Evolutionary conservation across 129 eudicot genomes (phyloP).

Genomic region (Smallanthus sonchifolius): DNA sequence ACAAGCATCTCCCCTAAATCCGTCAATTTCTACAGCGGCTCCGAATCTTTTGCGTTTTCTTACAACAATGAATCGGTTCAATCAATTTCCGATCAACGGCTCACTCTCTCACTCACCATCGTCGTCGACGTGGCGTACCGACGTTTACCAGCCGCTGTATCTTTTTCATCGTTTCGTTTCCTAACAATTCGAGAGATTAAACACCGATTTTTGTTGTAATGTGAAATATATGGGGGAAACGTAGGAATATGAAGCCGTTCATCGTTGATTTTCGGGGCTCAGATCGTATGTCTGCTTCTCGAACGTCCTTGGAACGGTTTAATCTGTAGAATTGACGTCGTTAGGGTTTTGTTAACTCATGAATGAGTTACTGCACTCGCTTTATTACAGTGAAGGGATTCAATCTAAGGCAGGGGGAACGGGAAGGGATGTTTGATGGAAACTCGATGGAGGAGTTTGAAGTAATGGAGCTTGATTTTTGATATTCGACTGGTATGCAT

Average conservation of each 20-base stretch:
- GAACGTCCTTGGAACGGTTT: conserved; percentile 9
- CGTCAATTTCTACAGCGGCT: conserved; percentile 19
- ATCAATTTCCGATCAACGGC: conserved; percentile 7
- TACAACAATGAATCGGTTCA: conserved; percentile 25
- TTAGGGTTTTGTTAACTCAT: conserved; percentile 23
- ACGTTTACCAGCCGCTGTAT: conserved; percentile 4
- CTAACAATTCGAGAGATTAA: neutral
- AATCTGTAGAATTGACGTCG: neutral
- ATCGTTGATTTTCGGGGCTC: conserved; percentile 4
- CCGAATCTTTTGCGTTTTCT: conserved; percentile 22
- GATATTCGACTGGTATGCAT: conserved; percentile 33
- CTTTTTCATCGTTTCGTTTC: neutral
- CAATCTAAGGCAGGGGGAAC: conserved; percentile 1
- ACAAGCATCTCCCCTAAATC: conserved; percentile 35
- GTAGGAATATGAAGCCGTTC: conserved; percentile 5
- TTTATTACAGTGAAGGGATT: conserved; percentile 12
- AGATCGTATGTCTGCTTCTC: neutral
- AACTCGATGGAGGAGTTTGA: conserved; percentile 24
- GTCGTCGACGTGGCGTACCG: conserved; percentile 9
- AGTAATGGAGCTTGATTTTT: conserved; percentile 17
- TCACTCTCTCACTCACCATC: conserved; percentile 13
- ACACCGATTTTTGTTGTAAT: neutral
- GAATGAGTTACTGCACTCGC: conserved; percentile 17
- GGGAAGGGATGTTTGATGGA: neutral
- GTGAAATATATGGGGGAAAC: neutral